Percentiles rank a stretch among this genome's conserved stretches.
phyloP scores from a whole-genome alignment of 371 early-diverging fungal species.

The Apophysomyces elegans region DNA sequence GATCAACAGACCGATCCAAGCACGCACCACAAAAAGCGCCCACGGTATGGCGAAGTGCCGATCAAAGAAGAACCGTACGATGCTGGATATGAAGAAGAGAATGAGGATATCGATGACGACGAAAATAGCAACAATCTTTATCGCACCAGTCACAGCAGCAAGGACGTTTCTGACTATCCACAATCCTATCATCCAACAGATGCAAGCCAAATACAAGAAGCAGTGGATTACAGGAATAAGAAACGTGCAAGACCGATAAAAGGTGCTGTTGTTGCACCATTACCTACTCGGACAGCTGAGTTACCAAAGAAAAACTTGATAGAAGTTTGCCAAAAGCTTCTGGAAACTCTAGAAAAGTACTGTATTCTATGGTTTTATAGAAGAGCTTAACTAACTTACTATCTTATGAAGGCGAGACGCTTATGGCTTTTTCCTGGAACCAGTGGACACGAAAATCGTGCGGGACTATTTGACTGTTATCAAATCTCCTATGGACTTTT shows the following conservation, averaged over 20 bases:
- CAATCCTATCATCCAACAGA: slow-evolving; percentile 18
- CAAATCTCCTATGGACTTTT: slow-evolving; percentile 74
- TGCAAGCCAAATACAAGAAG: slow-evolving; percentile 12
- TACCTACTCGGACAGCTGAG: slow-evolving; percentile 33
- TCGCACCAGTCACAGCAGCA: slow-evolving; percentile 11
- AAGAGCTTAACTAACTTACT: not conserved
- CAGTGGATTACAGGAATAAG: slow-evolving; percentile 38
- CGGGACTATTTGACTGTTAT: slow-evolving; percentile 79
- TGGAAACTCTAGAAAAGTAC: slow-evolving; percentile 62
- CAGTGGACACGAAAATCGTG: slow-evolving; percentile 79
- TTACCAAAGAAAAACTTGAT: slow-evolving; percentile 48
- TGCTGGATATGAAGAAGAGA: slow-evolving; percentile 22
- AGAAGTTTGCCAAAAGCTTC: slow-evolving; percentile 45
- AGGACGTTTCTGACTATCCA: slow-evolving; percentile 5
- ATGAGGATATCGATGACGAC: slow-evolving; percentile 24
- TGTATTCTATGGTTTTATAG: too few species aligned
- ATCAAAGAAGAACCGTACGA: slow-evolving; percentile 12
- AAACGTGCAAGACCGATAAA: slow-evolving; percentile 47
- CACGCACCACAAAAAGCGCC: not conserved
- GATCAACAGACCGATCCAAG: not conserved
- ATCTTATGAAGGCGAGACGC: slow-evolving; percentile 46
- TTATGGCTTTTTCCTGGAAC: slow-evolving; percentile 82
- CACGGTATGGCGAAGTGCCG: not conserved
- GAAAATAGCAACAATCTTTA: slow-evolving; percentile 19
- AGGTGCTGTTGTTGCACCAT: slow-evolving; percentile 25